These are phyloP conservation scores for Rhodocollybia butyracea DNA, from an alignment of 768 basidiomycete species.

Conservation along the genomic window DNA sequence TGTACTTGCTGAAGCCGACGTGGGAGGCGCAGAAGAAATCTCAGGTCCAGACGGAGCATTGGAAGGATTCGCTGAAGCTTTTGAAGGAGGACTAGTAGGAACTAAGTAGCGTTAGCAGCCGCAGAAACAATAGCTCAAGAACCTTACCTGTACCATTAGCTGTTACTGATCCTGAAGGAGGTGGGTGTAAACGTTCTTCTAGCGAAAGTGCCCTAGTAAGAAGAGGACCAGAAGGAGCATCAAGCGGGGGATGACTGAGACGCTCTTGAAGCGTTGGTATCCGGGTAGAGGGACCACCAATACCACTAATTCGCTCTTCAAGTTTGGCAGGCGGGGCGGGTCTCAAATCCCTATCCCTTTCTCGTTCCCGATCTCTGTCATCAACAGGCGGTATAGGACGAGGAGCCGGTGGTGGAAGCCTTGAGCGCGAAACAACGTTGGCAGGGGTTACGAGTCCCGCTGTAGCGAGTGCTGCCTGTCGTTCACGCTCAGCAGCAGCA, in stretches of 20 bases:
- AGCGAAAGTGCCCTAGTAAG: background rate
- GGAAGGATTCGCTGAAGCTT: background rate
- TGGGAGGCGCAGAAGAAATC: no score
- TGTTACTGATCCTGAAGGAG: background rate
- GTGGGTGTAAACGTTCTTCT: conserved; percentile 1
- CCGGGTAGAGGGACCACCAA: background rate
- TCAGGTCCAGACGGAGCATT: no score
- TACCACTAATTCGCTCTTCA: conserved; percentile 5
- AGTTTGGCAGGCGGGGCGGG: background rate
- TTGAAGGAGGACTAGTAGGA: background rate
- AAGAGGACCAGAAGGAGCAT: background rate
- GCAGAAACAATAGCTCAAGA: background rate
- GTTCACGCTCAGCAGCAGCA: conserved; percentile 3
- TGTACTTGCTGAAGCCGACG: no score
- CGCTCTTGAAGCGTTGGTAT: conserved; percentile 7
- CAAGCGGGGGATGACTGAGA: background rate
- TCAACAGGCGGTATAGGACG: background rate
- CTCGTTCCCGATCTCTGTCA: background rate
- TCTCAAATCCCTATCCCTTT: conserved; percentile 1
- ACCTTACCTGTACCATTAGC: no score
- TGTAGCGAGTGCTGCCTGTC: background rate
- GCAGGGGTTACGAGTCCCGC: background rate
- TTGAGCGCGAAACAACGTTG: background rate
- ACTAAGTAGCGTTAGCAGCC: background rate
- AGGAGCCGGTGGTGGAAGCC: background rate